Evolutionary conservation across 805 yeast species (phyloP).

Genomic region (Cyberlindnera suaveolens): DNA sequence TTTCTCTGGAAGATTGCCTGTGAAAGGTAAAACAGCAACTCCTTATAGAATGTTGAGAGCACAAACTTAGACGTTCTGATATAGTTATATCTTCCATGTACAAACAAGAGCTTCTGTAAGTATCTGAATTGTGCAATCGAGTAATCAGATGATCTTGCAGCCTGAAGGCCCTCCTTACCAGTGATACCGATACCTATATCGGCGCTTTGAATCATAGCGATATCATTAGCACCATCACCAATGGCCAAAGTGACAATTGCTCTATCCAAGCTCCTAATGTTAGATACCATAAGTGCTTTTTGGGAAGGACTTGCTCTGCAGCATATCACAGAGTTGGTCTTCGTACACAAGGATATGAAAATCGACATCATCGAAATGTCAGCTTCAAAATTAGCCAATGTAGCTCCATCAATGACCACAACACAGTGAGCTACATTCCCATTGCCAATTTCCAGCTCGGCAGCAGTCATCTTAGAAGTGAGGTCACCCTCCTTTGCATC

Average conservation of each 20-base stretch:
- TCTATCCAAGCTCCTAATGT: constrained; percentile 66
- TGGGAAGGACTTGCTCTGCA: constrained; percentile 98
- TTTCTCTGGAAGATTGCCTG: constrained; percentile 84
- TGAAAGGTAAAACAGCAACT: constrained; percentile 79
- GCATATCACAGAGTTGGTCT: constrained; percentile 85
- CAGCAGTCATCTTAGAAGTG: constrained; percentile 63
- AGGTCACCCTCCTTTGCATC: constrained; percentile 51
- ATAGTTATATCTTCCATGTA: constrained; percentile 95
- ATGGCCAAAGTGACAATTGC: constrained; percentile 83
- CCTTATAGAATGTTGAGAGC: constrained; percentile 91
- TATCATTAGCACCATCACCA: constrained; percentile 99
- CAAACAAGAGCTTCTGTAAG: constrained; percentile 73
- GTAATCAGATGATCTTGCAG: constrained; percentile 91
- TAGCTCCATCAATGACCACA: constrained; percentile 90
- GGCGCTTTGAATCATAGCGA: constrained; percentile 98
- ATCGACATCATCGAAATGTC: constrained; percentile 68
- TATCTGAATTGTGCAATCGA: constrained; percentile 92
- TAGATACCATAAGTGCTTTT: constrained; percentile 81
- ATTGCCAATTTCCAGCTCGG: constrained; percentile 63
- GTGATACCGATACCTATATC: constrained; percentile 97
- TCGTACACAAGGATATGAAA: constrained; percentile 79
- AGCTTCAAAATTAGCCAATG: constrained; percentile 64
- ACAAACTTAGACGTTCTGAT: constrained; percentile 88
- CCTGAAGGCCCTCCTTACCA: constrained; percentile 95
- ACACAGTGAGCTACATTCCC: constrained; percentile 91